These are phyloP conservation scores for Termitomyces bulborhizus DNA, from an alignment of 768 basidiomycete species.

Conservation along the genomic window DNA sequence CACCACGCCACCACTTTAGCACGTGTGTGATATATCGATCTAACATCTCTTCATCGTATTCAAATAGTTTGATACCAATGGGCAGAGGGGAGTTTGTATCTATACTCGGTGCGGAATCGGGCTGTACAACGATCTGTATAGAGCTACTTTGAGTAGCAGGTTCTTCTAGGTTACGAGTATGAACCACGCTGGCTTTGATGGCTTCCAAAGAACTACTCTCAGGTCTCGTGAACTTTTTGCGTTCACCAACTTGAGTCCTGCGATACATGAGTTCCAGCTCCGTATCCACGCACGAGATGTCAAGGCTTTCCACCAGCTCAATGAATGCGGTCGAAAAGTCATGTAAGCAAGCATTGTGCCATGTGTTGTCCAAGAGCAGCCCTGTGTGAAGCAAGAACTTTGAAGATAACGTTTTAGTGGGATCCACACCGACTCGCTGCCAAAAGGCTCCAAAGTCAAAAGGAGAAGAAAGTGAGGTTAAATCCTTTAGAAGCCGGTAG, in stretches of 20 bases:
- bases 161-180: slow-evolving; percentile 4
- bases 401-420: slow-evolving; percentile 39
- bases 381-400: slow-evolving; percentile 40
- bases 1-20: slow-evolving; percentile 73
- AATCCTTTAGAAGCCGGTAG: slow-evolving; percentile 50
- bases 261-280: slow-evolving; percentile 50
- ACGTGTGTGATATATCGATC: slow-evolving; percentile 46
- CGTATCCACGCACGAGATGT: slow-evolving; percentile 29
- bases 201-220: slow-evolving; percentile 21
- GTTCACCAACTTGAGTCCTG: slow-evolving; percentile 18
- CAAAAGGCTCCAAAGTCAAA: slow-evolving; percentile 54
- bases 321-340: slow-evolving; percentile 30
- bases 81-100: slow-evolving; percentile 32
- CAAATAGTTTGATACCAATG: slow-evolving; percentile 62
- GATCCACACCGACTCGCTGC: slow-evolving; percentile 37
- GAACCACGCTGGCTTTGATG: slow-evolving; percentile 38
- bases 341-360: slow-evolving; percentile 27
- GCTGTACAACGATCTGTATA: not conserved
- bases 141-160: not conserved
- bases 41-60: slow-evolving; percentile 46
- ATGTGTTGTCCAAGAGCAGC: slow-evolving; percentile 18
- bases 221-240: not conserved
- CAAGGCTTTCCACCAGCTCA: slow-evolving; percentile 20
- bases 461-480: slow-evolving; percentile 36
- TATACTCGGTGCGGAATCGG: not conserved